These are phyloP conservation scores for Solanum lignicaule DNA, from an alignment of 257 asterid species.

Conservation along the genomic window DNA sequence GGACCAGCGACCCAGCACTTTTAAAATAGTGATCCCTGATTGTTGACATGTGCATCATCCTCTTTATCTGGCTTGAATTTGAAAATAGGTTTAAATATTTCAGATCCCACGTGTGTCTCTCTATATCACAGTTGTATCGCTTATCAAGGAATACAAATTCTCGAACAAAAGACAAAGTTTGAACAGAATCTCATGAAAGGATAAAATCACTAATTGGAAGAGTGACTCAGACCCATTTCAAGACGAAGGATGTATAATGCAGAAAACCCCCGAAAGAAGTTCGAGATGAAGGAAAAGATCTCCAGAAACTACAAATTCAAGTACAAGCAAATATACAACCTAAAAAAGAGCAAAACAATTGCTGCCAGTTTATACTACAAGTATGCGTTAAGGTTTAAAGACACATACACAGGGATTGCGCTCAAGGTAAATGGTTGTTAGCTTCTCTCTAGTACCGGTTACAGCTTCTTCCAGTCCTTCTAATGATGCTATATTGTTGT, in stretches of 20 bases:
- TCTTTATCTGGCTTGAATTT: neutral
- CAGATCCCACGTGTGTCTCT: neutral
- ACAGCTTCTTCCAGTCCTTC: conserved; percentile 66
- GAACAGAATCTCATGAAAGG: neutral
- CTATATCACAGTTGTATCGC: neutral
- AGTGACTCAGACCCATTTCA: neutral
- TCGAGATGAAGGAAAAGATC: neutral
- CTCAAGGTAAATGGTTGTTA: conserved; percentile 91
- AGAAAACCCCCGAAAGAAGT: neutral
- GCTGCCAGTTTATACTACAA: neutral
- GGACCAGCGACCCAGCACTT: neutral
- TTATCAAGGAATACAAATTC: neutral
- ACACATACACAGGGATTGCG: conserved; percentile 88
- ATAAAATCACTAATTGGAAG: neutral
- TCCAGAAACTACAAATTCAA: neutral
- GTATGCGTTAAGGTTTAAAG: neutral
- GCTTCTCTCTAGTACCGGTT: conserved; percentile 53
- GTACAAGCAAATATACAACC: neutral
- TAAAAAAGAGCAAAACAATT: neutral
- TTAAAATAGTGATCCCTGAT: neutral
- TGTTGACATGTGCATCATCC: neutral
- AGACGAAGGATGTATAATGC: neutral
- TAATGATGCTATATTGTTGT: conserved; percentile 64
- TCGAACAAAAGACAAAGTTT: neutral
- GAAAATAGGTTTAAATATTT: neutral